phyloP scores from a whole-genome alignment of 371 early-diverging fungal species.

The Apophysomyces ossiformis region DNA sequence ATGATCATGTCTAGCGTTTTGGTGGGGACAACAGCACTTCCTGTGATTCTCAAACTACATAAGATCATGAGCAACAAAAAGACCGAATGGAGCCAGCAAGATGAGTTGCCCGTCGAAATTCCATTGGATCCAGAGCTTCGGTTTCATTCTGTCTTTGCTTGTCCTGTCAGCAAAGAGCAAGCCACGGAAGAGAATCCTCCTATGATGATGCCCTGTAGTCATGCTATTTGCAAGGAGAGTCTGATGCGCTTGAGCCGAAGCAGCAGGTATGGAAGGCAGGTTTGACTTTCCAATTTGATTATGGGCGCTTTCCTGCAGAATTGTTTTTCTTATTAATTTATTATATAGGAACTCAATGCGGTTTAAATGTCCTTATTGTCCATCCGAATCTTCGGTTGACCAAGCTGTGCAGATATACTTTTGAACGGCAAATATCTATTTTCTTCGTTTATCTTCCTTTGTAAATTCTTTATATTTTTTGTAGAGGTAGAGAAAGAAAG shows the following conservation, averaged over 20 bases:
- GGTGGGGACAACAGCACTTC: conserved; percentile 90
- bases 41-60: conserved; percentile 89
- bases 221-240: conserved; percentile 93
- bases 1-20: conserved; percentile 53
- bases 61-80: conserved; percentile 82
- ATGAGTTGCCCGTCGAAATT: conserved; percentile 92
- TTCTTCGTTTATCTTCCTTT: conserved; percentile 18
- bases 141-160: conserved; percentile 96
- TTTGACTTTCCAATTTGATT: background rate
- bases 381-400: conserved; percentile 74
- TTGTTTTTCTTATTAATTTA: background rate
- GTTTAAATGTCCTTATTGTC: conserved; percentile 98
- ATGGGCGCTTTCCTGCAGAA: background rate
- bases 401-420: conserved; percentile 86
- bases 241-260: conserved; percentile 81
- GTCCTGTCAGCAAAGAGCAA: conserved; percentile 97
- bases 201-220: conserved; percentile 98
- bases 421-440: conserved; percentile 27
- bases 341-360: conserved; percentile 45
- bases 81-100: conserved; percentile 89
- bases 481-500: no score
- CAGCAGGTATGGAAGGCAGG: conserved; percentile 40
- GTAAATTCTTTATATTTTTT: background rate
- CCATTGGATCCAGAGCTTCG: conserved; percentile 80
- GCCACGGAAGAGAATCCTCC: conserved; percentile 95